Evolutionary conservation across 2,329 filamentous ascomycete genomes (phyloP).

Genomic region (Alternaria incomplexa): DNA sequence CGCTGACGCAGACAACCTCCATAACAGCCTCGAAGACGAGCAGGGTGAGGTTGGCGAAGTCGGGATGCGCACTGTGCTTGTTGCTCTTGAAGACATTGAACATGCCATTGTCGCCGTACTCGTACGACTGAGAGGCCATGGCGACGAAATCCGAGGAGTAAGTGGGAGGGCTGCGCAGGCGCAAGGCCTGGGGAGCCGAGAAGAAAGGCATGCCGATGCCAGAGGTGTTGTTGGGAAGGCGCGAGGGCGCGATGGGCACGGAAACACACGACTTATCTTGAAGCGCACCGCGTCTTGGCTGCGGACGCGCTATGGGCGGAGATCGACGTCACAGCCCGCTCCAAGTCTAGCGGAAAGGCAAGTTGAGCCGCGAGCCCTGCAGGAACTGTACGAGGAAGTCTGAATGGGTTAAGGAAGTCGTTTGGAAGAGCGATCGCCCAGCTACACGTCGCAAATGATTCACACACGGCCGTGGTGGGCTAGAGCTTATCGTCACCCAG

Average conservation of each 20-base stretch:
- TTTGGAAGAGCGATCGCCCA: neutral
- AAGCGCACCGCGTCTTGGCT: slow-evolving; percentile 27
- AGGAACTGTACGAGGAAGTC: neutral
- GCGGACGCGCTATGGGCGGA: neutral
- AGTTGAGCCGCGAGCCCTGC: neutral
- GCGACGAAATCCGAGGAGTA: slow-evolving; percentile 34
- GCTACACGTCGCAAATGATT: neutral
- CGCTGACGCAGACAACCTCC: slow-evolving; percentile 91
- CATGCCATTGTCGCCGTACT: slow-evolving; percentile 36
- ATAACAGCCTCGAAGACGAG: slow-evolving; percentile 94
- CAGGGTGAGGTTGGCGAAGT: slow-evolving; percentile 72
- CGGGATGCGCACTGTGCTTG: slow-evolving; percentile 61
- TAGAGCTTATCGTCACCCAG: neutral
- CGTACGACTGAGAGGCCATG: slow-evolving; percentile 44
- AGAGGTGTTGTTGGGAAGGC: slow-evolving; percentile 10
- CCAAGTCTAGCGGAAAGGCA: slow-evolving; percentile 1
- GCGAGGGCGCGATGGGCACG: slow-evolving; percentile 16
- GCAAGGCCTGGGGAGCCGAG: slow-evolving; percentile 41
- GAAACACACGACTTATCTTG: slow-evolving; percentile 19
- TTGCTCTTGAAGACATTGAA: slow-evolving; percentile 41
- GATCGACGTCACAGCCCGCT: slow-evolving; percentile 19
- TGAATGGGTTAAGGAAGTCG: slow-evolving; percentile 6
- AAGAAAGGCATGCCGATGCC: slow-evolving; percentile 41
- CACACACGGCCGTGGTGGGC: neutral
- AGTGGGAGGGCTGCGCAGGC: slow-evolving; percentile 40